phyloP scores from a whole-genome alignment of 306 rosid species.

The Castanea crenata region DNA sequence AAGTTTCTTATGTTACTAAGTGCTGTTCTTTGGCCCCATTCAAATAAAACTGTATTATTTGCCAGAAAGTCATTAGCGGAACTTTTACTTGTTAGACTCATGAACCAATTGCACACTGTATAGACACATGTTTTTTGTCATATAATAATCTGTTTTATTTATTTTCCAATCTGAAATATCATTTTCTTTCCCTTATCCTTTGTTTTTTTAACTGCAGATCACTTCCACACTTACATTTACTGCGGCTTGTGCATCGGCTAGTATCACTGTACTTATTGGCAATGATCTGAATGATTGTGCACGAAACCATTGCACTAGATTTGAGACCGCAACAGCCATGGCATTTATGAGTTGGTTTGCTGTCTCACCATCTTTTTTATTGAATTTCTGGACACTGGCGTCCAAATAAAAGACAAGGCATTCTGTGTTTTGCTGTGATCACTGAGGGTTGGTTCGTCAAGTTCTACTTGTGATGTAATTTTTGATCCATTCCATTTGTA shows the following conservation, averaged over 20 bases:
- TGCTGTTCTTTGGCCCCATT: neutral
- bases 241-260: constrained; percentile 62
- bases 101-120: neutral
- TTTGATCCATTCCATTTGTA: neutral
- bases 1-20: neutral
- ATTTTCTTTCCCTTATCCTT: neutral
- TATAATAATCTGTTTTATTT: neutral
- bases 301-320: constrained; percentile 46
- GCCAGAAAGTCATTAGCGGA: neutral
- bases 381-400: constrained; percentile 64
- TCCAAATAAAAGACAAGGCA: constrained; percentile 31
- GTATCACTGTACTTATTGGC: constrained; percentile 57
- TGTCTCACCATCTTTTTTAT: constrained; percentile 49
- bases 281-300: constrained; percentile 52
- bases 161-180: constrained; percentile 10
- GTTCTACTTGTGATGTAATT: neutral
- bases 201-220: constrained; percentile 37
- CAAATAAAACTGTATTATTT: neutral
- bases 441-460: neutral
- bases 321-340: constrained; percentile 60
- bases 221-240: constrained; percentile 60
- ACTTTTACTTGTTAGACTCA: neutral
- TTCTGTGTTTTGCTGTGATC: constrained; percentile 1
- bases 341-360: constrained; percentile 66
- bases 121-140: neutral